These are phyloP conservation scores for Colletotrichum orbiculare DNA, from an alignment of 2,329 filamentous ascomycete species.

Conservation along the genomic window DNA sequence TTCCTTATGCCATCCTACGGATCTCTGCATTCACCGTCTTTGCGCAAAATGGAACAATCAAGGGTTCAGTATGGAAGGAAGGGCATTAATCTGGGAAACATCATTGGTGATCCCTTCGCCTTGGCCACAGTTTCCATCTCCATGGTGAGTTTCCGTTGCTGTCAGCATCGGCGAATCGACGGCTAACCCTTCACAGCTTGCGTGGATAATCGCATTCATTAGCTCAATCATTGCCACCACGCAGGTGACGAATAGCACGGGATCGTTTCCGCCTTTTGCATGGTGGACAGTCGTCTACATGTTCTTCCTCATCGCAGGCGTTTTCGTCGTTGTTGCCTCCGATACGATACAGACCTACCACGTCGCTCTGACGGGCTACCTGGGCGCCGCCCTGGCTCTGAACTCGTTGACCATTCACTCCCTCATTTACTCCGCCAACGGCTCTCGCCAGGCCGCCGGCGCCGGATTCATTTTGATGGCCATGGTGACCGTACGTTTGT, in stretches of 20 bases:
- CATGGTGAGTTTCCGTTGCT: conserved; percentile 70
- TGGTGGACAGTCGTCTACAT: conserved; percentile 94
- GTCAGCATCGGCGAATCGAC: background rate
- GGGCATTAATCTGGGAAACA: conserved; percentile 84
- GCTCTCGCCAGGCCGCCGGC: conserved; percentile 83
- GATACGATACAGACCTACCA: conserved; percentile 90
- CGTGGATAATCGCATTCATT: conserved; percentile 94
- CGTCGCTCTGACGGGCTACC: conserved; percentile 89
- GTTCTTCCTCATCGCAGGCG: conserved; percentile 82
- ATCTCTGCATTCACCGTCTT: conserved; percentile 77
- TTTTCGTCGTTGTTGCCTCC: conserved; percentile 85
- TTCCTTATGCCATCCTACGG: conserved; percentile 80
- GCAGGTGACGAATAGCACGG: conserved; percentile 44
- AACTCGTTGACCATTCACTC: conserved; percentile 88
- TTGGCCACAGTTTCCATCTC: conserved; percentile 93
- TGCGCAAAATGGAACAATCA: conserved; percentile 83
- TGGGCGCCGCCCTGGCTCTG: conserved; percentile 84
- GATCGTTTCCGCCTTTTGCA: conserved; percentile 82
- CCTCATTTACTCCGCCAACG: conserved; percentile 80
- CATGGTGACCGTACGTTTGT: conserved; percentile 82
- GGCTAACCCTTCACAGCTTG: conserved; percentile 70
- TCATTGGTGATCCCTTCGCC: conserved; percentile 95
- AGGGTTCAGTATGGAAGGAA: conserved; percentile 64
- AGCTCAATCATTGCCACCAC: conserved; percentile 80
- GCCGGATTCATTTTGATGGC: conserved; percentile 94